These are phyloP conservation scores for Fagopyrum esculentum DNA, from an alignment of 148 eudicot species.

Conservation along the genomic window DNA sequence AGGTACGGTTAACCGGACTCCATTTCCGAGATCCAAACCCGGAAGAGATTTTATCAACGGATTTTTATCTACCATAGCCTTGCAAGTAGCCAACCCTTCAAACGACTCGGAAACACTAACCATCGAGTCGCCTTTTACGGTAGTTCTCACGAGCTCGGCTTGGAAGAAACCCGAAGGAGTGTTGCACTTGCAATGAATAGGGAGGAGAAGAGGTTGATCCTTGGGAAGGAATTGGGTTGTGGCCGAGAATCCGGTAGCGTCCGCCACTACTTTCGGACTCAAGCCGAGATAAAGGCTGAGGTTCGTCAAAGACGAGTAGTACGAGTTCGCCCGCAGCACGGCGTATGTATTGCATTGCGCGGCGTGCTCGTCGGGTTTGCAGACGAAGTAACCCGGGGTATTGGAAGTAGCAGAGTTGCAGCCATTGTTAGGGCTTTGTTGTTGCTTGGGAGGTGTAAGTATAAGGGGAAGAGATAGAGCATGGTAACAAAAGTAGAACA, in stretches of 20 bases:
- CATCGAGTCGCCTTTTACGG: slow-evolving; percentile 42
- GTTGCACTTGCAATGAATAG: slow-evolving; percentile 44
- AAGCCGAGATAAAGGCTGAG: slow-evolving; percentile 49
- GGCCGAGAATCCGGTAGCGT: slow-evolving; percentile 40
- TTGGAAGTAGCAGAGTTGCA: background rate
- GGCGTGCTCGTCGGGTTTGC: slow-evolving; percentile 6
- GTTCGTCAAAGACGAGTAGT: slow-evolving; percentile 41
- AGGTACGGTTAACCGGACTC: slow-evolving; percentile 34
- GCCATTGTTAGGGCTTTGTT: background rate
- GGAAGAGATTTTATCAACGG: slow-evolving; percentile 22
- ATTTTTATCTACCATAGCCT: slow-evolving; percentile 36
- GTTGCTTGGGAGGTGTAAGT: background rate
- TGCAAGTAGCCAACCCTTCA: slow-evolving; percentile 59
- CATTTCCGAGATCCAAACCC: slow-evolving; percentile 21
- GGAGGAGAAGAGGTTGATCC: slow-evolving; percentile 46
- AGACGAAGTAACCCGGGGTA: background rate
- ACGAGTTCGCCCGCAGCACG: slow-evolving; percentile 40
- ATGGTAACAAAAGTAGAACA: background rate
- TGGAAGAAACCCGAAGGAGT: slow-evolving; percentile 24
- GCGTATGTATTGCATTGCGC: slow-evolving; percentile 37
- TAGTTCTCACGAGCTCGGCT: slow-evolving; percentile 32
- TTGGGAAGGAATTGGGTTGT: slow-evolving; percentile 34
- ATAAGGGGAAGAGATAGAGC: background rate
- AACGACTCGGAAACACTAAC: slow-evolving; percentile 37
- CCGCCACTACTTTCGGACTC: slow-evolving; percentile 24